Conservation (phyloP, 768 basidiomycete genomes). For the Lactarius psammicola region DNA sequence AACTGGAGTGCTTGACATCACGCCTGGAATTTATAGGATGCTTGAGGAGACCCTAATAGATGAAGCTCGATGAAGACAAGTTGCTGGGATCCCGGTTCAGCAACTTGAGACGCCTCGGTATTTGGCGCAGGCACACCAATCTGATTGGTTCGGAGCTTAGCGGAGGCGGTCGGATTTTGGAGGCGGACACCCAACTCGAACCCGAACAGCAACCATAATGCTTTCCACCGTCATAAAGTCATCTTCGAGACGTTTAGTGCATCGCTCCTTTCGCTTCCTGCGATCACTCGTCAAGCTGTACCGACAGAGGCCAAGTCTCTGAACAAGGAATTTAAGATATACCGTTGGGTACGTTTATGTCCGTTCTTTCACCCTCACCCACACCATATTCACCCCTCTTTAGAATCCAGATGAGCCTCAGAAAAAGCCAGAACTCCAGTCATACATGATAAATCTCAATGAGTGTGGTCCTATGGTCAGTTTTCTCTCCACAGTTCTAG, state of each 20-base stretch:
- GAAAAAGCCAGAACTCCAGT: slow-evolving; percentile 86
- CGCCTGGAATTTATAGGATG: background rate
- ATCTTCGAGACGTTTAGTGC: slow-evolving; percentile 7
- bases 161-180: background rate
- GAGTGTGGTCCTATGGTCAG: slow-evolving; percentile 92
- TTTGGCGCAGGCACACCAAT: background rate
- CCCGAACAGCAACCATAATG: slow-evolving; percentile 31
- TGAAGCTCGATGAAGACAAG: background rate
- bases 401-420: slow-evolving; percentile 94
- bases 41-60: background rate
- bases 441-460: slow-evolving; percentile 89
- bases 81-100: background rate
- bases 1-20: background rate
- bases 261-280: slow-evolving; percentile 35
- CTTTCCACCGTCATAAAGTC: slow-evolving; percentile 14
- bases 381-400: slow-evolving; percentile 14
- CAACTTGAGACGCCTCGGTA: background rate
- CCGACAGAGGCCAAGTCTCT: slow-evolving; percentile 65
- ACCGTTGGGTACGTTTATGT: slow-evolving; percentile 81
- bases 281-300: slow-evolving; percentile 39
- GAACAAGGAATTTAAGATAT: slow-evolving; percentile 96
- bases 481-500: slow-evolving; percentile 19
- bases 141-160: background rate
- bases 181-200: background rate
- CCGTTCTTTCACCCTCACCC: background rate